phyloP scores from a whole-genome alignment of 2,329 filamentous ascomycete species.

The Capronia americana region DNA sequence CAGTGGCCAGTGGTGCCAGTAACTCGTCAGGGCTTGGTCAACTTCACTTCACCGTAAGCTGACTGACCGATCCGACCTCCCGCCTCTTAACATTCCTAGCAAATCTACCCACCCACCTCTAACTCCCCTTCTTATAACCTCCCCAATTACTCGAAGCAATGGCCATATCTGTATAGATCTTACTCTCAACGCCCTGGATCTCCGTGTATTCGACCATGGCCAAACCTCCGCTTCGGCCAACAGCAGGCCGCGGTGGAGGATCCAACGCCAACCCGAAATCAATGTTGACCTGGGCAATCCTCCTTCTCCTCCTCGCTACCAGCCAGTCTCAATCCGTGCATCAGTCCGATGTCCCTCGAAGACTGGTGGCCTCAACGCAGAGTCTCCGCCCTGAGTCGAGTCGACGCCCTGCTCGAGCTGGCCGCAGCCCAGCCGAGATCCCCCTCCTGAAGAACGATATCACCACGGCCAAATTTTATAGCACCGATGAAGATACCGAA shows the following conservation, averaged over 20 bases:
- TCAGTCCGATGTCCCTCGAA: conserved; percentile 27
- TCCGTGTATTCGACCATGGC: conserved; percentile 29
- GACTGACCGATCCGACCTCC: conserved; percentile 14
- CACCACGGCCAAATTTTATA: conserved; percentile 38
- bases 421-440: conserved; percentile 42
- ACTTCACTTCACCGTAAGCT: conserved; percentile 8
- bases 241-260: conserved; percentile 35
- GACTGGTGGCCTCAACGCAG: conserved; percentile 35
- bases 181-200: conserved; percentile 11
- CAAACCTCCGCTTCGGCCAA: conserved; percentile 38
- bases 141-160: not conserved
- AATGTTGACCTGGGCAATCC: conserved; percentile 37
- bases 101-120: not conserved
- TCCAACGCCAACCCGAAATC: conserved; percentile 28
- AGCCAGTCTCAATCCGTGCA: conserved; percentile 30
- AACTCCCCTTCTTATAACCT: not conserved
- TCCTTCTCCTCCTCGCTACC: conserved; percentile 36
- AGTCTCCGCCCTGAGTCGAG: conserved; percentile 27
- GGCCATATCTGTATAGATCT: not conserved
- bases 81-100: conserved; percentile 7
- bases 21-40: not conserved
- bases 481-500: conserved; percentile 37
- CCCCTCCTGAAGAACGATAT: conserved; percentile 39
- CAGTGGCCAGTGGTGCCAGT: not conserved
- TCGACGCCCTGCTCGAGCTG: conserved; percentile 34